phyloP scores from a whole-genome alignment of 2,329 filamentous ascomycete genomes.

The Diaporthe nobilis region DNA sequence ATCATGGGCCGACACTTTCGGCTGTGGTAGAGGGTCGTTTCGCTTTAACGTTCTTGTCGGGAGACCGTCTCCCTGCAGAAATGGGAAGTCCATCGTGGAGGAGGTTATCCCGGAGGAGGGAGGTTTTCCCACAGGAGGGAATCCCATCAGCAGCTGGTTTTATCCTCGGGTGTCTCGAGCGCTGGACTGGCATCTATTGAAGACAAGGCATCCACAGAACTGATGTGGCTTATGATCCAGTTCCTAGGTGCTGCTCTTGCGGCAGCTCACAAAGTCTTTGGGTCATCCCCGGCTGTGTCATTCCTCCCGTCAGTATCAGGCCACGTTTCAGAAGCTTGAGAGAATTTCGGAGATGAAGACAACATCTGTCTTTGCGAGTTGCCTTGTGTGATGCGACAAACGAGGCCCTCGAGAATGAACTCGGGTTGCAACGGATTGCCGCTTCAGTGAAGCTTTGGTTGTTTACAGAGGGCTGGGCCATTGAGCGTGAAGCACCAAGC shows the following conservation, averaged over 20 bases:
- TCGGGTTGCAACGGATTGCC: constrained; percentile 68
- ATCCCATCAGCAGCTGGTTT: too few species aligned
- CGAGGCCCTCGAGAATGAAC: constrained; percentile 75
- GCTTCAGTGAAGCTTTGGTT: not conserved
- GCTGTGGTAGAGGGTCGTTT: too few species aligned
- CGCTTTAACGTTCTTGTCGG: too few species aligned
- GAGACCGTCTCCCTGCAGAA: too few species aligned
- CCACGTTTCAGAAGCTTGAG: constrained; percentile 42
- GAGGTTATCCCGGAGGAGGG: too few species aligned
- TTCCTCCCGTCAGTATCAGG: constrained; percentile 17
- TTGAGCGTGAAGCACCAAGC: too few species aligned
- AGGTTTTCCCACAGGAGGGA: too few species aligned
- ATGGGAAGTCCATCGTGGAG: too few species aligned
- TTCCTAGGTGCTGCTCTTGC: constrained; percentile 76
- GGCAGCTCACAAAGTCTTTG: constrained; percentile 74
- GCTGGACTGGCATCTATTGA: constrained; percentile 45
- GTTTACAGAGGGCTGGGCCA: not conserved
- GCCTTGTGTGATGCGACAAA: constrained; percentile 69
- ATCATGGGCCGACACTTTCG: too few species aligned
- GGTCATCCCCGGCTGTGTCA: too few species aligned
- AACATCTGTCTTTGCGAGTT: constrained; percentile 70
- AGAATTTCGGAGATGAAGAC: constrained; percentile 65
- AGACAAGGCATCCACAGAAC: constrained; percentile 65
- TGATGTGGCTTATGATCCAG: constrained; percentile 73
- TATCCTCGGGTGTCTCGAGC: constrained; percentile 56